Evolutionary conservation across 805 yeast species (phyloP).

Genomic region (Yarrowia alimentaria): DNA sequence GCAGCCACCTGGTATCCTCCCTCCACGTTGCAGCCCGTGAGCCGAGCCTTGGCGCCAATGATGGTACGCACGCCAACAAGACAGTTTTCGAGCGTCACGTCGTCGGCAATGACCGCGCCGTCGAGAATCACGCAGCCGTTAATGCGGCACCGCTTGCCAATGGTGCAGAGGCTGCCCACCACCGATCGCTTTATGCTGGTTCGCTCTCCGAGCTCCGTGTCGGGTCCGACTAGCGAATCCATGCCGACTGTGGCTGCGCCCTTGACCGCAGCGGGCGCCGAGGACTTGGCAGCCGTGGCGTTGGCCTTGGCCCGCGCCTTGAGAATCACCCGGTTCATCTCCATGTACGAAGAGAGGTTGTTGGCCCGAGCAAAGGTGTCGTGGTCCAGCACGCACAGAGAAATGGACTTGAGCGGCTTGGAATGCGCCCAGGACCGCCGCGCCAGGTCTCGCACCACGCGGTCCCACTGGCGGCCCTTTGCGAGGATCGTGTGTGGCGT

Average conservation of each 20-base stretch:
- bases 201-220: slow-evolving; percentile 70
- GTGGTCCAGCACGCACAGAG: slow-evolving; percentile 67
- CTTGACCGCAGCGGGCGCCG: slow-evolving; percentile 31
- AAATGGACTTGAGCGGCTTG: slow-evolving; percentile 55
- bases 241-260: slow-evolving; percentile 74
- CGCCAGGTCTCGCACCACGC: slow-evolving; percentile 76
- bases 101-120: slow-evolving; percentile 73
- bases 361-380: slow-evolving; percentile 71
- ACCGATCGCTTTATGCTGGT: slow-evolving; percentile 85
- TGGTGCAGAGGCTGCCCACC: slow-evolving; percentile 66
- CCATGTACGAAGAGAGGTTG: slow-evolving; percentile 78
- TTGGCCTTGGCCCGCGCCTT: slow-evolving; percentile 51
- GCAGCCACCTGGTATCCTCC: slow-evolving; percentile 67
- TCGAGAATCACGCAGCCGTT: slow-evolving; percentile 81
- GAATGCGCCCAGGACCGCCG: slow-evolving; percentile 90
- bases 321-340: slow-evolving; percentile 79
- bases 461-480: slow-evolving; percentile 32
- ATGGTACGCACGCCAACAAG: slow-evolving; percentile 69
- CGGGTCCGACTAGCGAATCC: slow-evolving; percentile 75
- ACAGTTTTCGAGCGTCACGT: slow-evolving; percentile 70
- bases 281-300: slow-evolving; percentile 34
- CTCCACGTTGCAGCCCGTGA: slow-evolving; percentile 83
- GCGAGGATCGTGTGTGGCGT: slow-evolving; percentile 29
- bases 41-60: slow-evolving; percentile 62
- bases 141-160: slow-evolving; percentile 84